Evolutionary conservation across 2,329 filamentous ascomycete genomes (phyloP).

Genomic region (Cladosporium velox): DNA sequence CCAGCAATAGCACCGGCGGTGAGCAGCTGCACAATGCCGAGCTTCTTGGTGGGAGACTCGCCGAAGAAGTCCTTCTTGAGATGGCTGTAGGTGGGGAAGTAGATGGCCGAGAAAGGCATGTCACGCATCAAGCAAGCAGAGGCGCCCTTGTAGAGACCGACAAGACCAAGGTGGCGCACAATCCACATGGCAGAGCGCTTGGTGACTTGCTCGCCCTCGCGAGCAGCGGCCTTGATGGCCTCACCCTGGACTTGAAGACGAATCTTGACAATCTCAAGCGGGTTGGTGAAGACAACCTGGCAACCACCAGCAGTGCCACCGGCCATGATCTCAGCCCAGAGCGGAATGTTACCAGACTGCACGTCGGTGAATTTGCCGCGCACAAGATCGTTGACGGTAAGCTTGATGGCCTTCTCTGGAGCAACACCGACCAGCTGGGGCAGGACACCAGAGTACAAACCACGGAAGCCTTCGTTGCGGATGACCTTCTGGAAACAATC

Average conservation of each 20-base stretch:
- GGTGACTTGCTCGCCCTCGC: slow-evolving; percentile 75
- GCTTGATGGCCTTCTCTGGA: slow-evolving; percentile 99
- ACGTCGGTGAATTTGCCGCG: slow-evolving; percentile 73
- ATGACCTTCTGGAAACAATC: slow-evolving; percentile 95
- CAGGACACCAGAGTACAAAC: slow-evolving; percentile 90
- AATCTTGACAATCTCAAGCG: slow-evolving; percentile 98
- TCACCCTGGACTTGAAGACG: slow-evolving; percentile 96
- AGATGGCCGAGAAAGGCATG: slow-evolving; percentile 97
- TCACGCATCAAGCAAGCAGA: slow-evolving; percentile 92
- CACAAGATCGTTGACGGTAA: slow-evolving; percentile 95
- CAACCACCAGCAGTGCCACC: slow-evolving; percentile 89
- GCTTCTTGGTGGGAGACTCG: slow-evolving; percentile 81
- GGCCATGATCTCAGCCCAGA: slow-evolving; percentile 74
- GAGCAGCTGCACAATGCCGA: slow-evolving; percentile 86
- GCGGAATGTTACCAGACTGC: slow-evolving; percentile 70
- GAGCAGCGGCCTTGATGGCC: slow-evolving; percentile 71
- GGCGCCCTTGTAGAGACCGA: slow-evolving; percentile 95
- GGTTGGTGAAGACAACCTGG: slow-evolving; percentile 98
- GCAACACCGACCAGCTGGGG: slow-evolving; percentile 96
- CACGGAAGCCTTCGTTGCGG: slow-evolving; percentile 84
- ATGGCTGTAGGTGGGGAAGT: slow-evolving; percentile 96
- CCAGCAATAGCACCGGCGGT: slow-evolving; percentile 83
- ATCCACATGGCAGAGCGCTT: slow-evolving; percentile 98
- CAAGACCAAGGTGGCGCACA: slow-evolving; percentile 86
- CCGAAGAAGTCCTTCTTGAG: slow-evolving; percentile 93